Conservation (phyloP, 2,329 filamentous ascomycete species). For the Xylaria sp. region DNA sequence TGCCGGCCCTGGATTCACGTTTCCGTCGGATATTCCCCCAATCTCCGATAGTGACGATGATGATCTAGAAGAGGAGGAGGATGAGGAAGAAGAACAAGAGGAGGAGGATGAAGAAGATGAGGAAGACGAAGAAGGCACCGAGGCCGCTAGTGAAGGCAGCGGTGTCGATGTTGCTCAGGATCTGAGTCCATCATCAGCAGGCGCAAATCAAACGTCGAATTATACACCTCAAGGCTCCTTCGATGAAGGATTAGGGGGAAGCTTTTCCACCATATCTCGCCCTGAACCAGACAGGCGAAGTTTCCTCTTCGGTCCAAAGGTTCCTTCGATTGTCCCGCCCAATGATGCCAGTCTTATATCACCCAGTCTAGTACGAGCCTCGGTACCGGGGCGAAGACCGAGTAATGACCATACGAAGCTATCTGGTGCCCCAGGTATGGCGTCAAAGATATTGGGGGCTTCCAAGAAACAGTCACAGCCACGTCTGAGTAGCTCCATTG, state of each 20-base stretch:
- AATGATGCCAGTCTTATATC: constrained; percentile 59
- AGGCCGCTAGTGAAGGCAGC: constrained; percentile 49
- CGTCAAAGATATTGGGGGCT: constrained; percentile 47
- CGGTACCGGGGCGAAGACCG: constrained; percentile 46
- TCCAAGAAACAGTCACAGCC: constrained; percentile 35
- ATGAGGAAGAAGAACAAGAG: too few species aligned
- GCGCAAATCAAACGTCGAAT: constrained; percentile 43
- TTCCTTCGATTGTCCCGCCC: constrained; percentile 51
- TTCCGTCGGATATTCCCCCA: constrained; percentile 29
- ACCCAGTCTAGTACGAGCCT: constrained; percentile 63
- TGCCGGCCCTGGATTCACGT: constrained; percentile 28
- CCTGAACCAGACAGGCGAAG: constrained; percentile 41
- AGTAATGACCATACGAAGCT: constrained; percentile 50
- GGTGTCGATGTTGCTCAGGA: constrained; percentile 62
- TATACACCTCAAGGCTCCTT: constrained; percentile 57
- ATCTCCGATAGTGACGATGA: constrained; percentile 38
- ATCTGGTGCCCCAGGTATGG: constrained; percentile 55
- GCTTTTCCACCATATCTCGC: constrained; percentile 44
- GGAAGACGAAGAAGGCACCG: constrained; percentile 44
- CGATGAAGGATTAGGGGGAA: constrained; percentile 40
- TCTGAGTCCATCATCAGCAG: constrained; percentile 47
- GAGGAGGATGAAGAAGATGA: constrained; percentile 36
- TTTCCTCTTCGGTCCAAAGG: constrained; percentile 48
- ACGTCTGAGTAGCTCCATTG: constrained; percentile 37
- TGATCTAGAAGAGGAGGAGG: constrained; percentile 31